Base-by-base conservation (phyloP, 2,329 filamentous ascomycete species). In the Ceratocystis cacaofunesta region DNA sequence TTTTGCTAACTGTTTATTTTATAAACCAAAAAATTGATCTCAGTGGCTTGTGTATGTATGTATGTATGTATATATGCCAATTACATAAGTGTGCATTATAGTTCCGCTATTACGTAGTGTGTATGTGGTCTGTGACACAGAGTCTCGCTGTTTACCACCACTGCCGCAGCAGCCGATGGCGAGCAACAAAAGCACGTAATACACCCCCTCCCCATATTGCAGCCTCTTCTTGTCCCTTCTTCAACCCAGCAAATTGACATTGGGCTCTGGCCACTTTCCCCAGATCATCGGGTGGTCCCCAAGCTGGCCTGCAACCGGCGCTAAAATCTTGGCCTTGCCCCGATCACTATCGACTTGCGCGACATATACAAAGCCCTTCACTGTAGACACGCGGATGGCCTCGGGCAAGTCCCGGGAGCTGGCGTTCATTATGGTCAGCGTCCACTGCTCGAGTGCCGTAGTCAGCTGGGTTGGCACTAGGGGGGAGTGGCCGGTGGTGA, bases 301-400 rank as follows among this genome's bases (percentile, higher is more conserved):
- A 67, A 96, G 80, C 67, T 88, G 82, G 1, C 91, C 91, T 63
- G 88, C 89, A 68, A 96, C 85, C 1, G 94, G 94, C 19, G 89
- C 86, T 67, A 99, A 77, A 22, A 97, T 79, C 72, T 89, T 88
- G 41, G 96, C 79, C 73, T 89, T 88, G 69, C 85, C 85, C 74
- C 88, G 88, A 70, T 88, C 86, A 72, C 90, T 88, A 72, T 99
- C 92, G 3, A 97, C 90, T 68, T 96, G 90, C 0, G 90, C 87
- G 17, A 97, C 88, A 72, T 96, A 96, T 36, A 96, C 82, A 72
- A 95, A 99, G 0, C 94, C 94, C 82, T 95, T 88, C 36, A 97
- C 86, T 65, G 87, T 88, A 6, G 91, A 85, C 70, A 92, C 87
- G 12, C 90, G 83, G 57, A 97, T 85, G 1, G 84, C 82, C 61